phyloP scores from a whole-genome alignment of 352 stramenopile species.

The Pythium apleroticum region DNA sequence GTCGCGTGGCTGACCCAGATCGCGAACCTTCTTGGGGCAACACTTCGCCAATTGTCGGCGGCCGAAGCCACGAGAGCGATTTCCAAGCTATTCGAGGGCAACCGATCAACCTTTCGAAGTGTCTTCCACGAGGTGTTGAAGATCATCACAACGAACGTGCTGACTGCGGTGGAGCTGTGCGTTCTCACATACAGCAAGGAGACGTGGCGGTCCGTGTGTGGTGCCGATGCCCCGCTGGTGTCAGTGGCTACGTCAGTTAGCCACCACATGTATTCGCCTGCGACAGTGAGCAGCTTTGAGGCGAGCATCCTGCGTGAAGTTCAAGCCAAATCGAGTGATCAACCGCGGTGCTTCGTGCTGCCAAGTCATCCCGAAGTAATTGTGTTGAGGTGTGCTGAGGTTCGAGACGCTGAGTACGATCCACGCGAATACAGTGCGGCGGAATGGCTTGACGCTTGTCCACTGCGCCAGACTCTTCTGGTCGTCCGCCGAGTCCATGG shows the following conservation, averaged over 20 bases:
- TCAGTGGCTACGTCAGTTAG: background rate
- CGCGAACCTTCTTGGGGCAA: conserved; percentile 48
- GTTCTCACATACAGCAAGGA: conserved; percentile 33
- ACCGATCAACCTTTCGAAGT: conserved; percentile 40
- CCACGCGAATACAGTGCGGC: background rate
- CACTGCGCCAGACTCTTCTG: conserved; percentile 31
- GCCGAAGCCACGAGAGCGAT: conserved; percentile 27
- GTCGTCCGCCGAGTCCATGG: conserved; percentile 48
- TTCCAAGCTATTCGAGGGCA: conserved; percentile 54
- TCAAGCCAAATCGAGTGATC: background rate
- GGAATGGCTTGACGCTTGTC: conserved; percentile 7
- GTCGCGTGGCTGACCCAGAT: conserved; percentile 48
- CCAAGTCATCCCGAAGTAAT: conserved; percentile 23
- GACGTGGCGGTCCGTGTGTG: background rate
- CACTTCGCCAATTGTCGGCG: conserved; percentile 36
- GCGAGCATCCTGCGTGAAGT: background rate
- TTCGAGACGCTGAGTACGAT: conserved; percentile 15
- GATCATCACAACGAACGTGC: conserved; percentile 42
- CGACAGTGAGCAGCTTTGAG: background rate
- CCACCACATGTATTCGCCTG: background rate
- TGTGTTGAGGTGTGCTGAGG: conserved; percentile 15
- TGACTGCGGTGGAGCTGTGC: conserved; percentile 38
- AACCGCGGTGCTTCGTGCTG: conserved; percentile 18
- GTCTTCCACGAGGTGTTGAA: conserved; percentile 41
- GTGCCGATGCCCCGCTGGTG: conserved; percentile 1